Evolutionary conservation across 2,329 filamentous ascomycete species (phyloP).

Genomic region (Arachnomyces sp.): DNA sequence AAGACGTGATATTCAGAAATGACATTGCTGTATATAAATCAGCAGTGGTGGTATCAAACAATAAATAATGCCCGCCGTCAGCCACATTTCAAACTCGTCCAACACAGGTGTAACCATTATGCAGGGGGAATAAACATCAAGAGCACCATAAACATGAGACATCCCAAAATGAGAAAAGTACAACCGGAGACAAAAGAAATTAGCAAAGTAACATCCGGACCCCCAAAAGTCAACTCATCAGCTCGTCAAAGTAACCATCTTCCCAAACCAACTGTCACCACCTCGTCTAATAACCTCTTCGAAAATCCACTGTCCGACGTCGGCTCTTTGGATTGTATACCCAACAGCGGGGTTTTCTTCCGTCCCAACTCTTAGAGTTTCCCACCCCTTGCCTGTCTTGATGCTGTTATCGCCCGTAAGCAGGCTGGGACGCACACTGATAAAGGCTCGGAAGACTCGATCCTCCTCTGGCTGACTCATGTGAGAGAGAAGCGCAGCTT

Average conservation of each 20-base stretch:
- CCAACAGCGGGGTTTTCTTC: conserved; percentile 21
- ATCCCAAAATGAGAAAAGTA: too few species aligned
- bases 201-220: conserved; percentile 8
- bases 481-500: conserved; percentile 12
- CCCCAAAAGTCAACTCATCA: conserved; percentile 7
- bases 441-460: conserved; percentile 13
- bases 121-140: too few species aligned
- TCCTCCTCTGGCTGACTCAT: conserved; percentile 15
- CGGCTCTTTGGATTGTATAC: conserved; percentile 20
- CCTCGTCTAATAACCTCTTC: conserved; percentile 16
- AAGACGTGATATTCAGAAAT: too few species aligned
- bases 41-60: too few species aligned
- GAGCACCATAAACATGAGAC: too few species aligned
- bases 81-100: too few species aligned
- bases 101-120: too few species aligned
- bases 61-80: too few species aligned
- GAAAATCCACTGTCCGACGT: conserved; percentile 24
- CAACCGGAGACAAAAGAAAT: too few species aligned
- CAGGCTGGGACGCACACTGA: conserved; percentile 21
- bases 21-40: too few species aligned
- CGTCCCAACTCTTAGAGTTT: conserved; percentile 17
- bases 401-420: conserved; percentile 16
- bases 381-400: conserved; percentile 13
- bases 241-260: conserved; percentile 17
- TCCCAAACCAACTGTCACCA: conserved; percentile 14